Evolutionary conservation across 129 eudicot species (phyloP).

Genomic region (Lactuca saligna): DNA sequence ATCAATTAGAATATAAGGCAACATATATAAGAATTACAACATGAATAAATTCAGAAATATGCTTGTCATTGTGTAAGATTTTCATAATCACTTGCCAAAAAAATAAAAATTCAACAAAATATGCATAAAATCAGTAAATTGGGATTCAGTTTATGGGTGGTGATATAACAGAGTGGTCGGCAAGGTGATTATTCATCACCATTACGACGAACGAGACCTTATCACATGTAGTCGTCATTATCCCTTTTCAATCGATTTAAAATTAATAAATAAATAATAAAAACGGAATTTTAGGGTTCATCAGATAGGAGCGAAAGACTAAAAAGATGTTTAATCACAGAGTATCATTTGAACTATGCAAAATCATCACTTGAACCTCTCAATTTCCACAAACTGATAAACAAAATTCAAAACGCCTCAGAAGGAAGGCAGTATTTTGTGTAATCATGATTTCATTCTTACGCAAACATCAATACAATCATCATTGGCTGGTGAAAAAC

Average conservation of each 20-base stretch:
- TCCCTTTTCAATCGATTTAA: slow-evolving; percentile 11
- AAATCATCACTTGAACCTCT: slow-evolving; percentile 51
- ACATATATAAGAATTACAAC: slow-evolving; percentile 56
- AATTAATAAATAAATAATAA: not conserved
- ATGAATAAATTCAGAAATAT: slow-evolving; percentile 50
- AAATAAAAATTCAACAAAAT: not conserved
- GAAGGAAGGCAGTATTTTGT: slow-evolving; percentile 64
- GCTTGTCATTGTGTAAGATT: slow-evolving; percentile 49
- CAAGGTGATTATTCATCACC: slow-evolving; percentile 44
- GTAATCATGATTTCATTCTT: slow-evolving; percentile 47
- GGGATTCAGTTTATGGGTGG: slow-evolving; percentile 82
- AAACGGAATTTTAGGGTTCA: slow-evolving; percentile 7
- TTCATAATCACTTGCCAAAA: slow-evolving; percentile 49
- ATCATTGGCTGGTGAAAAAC: slow-evolving; percentile 41
- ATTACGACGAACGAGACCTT: slow-evolving; percentile 67
- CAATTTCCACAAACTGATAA: not conserved
- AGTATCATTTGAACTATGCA: slow-evolving; percentile 75
- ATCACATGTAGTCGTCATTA: slow-evolving; percentile 37
- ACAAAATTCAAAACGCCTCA: slow-evolving; percentile 37
- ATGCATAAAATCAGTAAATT: not conserved
- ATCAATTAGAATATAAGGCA: slow-evolving; percentile 39
- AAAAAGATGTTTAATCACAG: slow-evolving; percentile 42
- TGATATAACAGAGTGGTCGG: slow-evolving; percentile 70
- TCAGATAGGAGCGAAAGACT: slow-evolving; percentile 93
- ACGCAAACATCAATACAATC: slow-evolving; percentile 28